These are phyloP conservation scores for Erodium moschatum DNA, from an alignment of 441 rosid species.

Conservation along the genomic window DNA sequence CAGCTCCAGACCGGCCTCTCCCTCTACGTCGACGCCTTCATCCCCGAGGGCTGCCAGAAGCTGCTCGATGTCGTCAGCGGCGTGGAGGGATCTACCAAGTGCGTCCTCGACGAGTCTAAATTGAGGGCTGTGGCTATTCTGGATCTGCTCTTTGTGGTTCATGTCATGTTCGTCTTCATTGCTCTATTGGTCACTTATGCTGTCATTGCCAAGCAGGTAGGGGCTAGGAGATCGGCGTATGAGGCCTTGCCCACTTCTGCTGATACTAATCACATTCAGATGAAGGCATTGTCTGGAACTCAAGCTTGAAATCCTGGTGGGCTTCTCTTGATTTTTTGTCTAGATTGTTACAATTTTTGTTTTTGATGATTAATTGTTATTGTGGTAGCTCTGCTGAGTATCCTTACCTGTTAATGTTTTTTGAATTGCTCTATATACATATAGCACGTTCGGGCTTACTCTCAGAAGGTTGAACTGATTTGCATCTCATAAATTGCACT, in stretches of 20 bases:
- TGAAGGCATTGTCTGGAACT: slow-evolving; percentile 82
- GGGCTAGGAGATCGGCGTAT: slow-evolving; percentile 58
- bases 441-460: background rate
- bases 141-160: slow-evolving; percentile 65
- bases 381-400: slow-evolving; percentile 1
- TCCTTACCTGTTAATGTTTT: no score
- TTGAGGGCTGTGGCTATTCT: slow-evolving; percentile 73
- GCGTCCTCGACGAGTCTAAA: slow-evolving; percentile 70
- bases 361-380: slow-evolving; percentile 4
- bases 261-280: slow-evolving; percentile 69
- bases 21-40: slow-evolving; percentile 69
- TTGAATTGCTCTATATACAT: background rate
- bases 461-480: background rate
- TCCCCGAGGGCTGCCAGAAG: slow-evolving; percentile 88
- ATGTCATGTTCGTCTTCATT: slow-evolving; percentile 59
- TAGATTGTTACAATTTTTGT: background rate
- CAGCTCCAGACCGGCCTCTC: slow-evolving; percentile 79
- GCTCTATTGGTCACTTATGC: slow-evolving; percentile 47
- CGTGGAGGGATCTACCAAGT: slow-evolving; percentile 74
- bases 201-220: slow-evolving; percentile 41
- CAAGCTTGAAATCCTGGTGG: slow-evolving; percentile 51
- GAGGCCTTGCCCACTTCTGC: slow-evolving; percentile 62
- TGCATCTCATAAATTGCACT: background rate
- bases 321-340: background rate
- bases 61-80: slow-evolving; percentile 68